Base-by-base conservation (phyloP, 495 filamentous ascomycete species). In the Tuber microsphaerosporum region DNA sequence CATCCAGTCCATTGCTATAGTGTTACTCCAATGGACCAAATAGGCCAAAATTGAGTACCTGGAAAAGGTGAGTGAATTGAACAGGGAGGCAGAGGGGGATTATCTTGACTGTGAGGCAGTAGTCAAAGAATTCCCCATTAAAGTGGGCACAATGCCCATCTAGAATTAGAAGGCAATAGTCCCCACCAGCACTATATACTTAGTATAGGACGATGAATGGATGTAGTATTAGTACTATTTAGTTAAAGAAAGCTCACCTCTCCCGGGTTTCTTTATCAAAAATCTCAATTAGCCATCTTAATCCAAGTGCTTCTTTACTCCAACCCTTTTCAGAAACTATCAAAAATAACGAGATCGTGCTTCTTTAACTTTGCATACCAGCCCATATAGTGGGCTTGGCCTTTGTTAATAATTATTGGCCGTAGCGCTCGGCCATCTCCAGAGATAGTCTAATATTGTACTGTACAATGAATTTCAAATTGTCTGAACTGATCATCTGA, bases 141-240 rank as follows among this genome's bases (percentile, higher is more conserved):
- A 80, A 61, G 77, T 84, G 77, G 34, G 80, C 81, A 1, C 44
- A 61, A 76, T 84, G 75, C 26, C 81, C 72, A 72, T 84, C 77
- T 22, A 84, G 71, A 72, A 83, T 76, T 7, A 84, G 76, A 2
- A 76, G 39, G n/a, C 51, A 20, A 69, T 42, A 74, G 17, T 73
- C 37, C 0, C n/a, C 51, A 73, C 56, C 20, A 43, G 75, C 72
- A 69, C 69, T 73, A 56, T 61, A 81, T 76, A 71, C 31, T 6
- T 48, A 78, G 75, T 26, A 65, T 56, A 42, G 17, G 4, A 34
- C 37, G 75, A 48, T 43, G 68, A 37, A 26, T 0, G 16, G 72
- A 20, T 1, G 1, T 19, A 20, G 16, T 46, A 8, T 1, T 46
- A 19, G 17, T 2, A 46, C 19, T 46, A 19, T 2, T 5, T 19